Evolutionary conservation across 768 basidiomycete species (phyloP).

Genomic region (Polyporus arcularius): DNA sequence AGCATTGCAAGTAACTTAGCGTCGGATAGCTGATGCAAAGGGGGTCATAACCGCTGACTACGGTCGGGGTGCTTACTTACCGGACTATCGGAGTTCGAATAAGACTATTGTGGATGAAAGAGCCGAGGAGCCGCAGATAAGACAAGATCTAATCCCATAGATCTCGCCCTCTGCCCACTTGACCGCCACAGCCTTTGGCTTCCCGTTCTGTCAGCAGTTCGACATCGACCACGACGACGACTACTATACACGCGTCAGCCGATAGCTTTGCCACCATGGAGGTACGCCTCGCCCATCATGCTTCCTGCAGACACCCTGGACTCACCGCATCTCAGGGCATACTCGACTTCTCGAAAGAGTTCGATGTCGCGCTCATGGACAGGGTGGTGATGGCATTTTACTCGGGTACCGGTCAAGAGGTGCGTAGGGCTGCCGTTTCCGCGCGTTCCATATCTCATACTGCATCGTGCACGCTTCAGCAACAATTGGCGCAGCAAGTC

Average conservation of each 20-base stretch:
- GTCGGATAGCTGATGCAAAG: neutral
- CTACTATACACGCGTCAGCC: constrained; percentile 22
- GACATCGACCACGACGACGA: constrained; percentile 26
- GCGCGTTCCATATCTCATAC: constrained; percentile 1
- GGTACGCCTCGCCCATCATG: constrained; percentile 27
- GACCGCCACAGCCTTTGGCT: constrained; percentile 26
- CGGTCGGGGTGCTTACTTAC: neutral
- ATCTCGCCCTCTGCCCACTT: constrained; percentile 32
- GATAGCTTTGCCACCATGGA: constrained; percentile 37
- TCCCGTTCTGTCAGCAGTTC: constrained; percentile 22
- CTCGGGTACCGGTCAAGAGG: constrained; percentile 82
- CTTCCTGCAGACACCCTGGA: neutral
- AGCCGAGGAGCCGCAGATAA: constrained; percentile 16
- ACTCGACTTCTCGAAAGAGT: constrained; percentile 91
- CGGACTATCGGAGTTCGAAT: constrained; percentile 12
- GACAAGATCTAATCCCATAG: constrained; percentile 22
- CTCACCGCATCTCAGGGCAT: constrained; percentile 55
- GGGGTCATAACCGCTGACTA: constrained; percentile 1
- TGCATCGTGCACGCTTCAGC: constrained; percentile 47
- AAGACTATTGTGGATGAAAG: neutral
- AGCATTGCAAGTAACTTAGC: neutral
- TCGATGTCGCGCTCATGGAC: constrained; percentile 92
- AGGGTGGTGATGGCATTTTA: constrained; percentile 93
- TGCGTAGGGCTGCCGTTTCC: constrained; percentile 37
- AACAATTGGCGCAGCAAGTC: constrained; percentile 92